Percentiles rank a stretch among this genome's conserved stretches.
phyloP scores from a whole-genome alignment of 2,329 filamentous ascomycete genomes.

The Botryotinia calthae region DNA sequence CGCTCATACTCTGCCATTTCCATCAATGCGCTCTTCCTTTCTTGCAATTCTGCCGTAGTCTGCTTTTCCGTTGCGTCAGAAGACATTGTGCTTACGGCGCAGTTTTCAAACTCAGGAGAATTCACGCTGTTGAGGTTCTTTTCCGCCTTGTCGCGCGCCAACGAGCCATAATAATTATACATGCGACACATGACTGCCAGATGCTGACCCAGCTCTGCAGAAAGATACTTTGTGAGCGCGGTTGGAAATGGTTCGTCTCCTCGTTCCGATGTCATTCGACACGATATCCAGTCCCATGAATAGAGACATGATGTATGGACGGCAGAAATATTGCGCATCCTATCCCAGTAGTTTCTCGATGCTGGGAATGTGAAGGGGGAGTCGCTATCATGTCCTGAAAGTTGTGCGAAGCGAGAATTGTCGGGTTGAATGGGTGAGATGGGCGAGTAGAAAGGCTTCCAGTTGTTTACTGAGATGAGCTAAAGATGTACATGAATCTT shows the following conservation, averaged over 20 bases:
- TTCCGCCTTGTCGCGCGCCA: constrained; percentile 36
- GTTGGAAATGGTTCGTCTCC: background rate
- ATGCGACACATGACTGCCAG: constrained; percentile 37
- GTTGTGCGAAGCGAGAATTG: background rate
- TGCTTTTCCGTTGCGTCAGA: background rate
- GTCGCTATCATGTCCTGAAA: background rate
- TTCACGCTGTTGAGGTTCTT: constrained; percentile 39
- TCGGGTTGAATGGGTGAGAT: background rate
- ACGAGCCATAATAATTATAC: constrained; percentile 42
- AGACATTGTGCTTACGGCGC: background rate
- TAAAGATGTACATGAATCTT: background rate
- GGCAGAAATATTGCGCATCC: constrained; percentile 9
- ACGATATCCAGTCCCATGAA: constrained; percentile 16
- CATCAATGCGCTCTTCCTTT: background rate
- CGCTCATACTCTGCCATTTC: background rate
- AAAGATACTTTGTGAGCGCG: constrained; percentile 13
- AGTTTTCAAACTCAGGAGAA: constrained; percentile 26
- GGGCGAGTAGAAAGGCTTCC: background rate
- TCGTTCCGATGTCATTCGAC: background rate
- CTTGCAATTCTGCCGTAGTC: background rate
- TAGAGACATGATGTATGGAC: constrained; percentile 13
- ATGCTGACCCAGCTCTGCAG: constrained; percentile 23
- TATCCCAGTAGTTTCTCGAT: background rate
- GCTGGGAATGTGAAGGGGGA: background rate
- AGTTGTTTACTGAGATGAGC: background rate